phyloP scores from a whole-genome alignment of 2,329 filamentous ascomycete species.

The Penicillium glabrum region DNA sequence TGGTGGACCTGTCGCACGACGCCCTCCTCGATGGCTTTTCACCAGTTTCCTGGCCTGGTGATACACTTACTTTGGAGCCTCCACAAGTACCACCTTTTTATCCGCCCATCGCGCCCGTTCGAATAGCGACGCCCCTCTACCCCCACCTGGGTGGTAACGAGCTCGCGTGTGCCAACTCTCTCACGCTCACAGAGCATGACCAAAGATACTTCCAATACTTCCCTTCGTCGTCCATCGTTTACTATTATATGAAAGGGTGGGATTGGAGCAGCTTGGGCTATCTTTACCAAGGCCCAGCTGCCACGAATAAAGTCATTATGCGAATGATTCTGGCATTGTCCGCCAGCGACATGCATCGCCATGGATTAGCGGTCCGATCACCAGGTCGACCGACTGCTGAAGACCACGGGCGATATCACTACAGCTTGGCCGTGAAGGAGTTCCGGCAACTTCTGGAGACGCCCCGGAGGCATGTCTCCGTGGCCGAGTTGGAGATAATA shows the following conservation, averaged over 20 bases:
- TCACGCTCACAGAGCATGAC: slow-evolving; percentile 35
- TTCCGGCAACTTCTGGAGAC: slow-evolving; percentile 36
- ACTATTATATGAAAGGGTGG: slow-evolving; percentile 40
- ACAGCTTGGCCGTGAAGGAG: slow-evolving; percentile 38
- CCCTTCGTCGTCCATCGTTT: slow-evolving; percentile 33
- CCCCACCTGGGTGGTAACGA: slow-evolving; percentile 21
- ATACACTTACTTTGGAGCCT: slow-evolving; percentile 10
- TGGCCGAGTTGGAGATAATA: slow-evolving; percentile 33
- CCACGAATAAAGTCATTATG: slow-evolving; percentile 39
- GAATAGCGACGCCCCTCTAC: slow-evolving; percentile 25
- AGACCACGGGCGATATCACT: slow-evolving; percentile 35
- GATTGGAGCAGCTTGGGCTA: slow-evolving; percentile 40
- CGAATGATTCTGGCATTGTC: slow-evolving; percentile 41
- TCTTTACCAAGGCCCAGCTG: slow-evolving; percentile 36
- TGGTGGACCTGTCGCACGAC: slow-evolving; percentile 11
- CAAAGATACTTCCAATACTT: slow-evolving; percentile 36
- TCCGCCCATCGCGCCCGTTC: slow-evolving; percentile 11
- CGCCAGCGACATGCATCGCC: slow-evolving; percentile 38
- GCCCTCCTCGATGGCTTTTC: slow-evolving; percentile 12
- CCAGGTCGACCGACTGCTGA: slow-evolving; percentile 30
- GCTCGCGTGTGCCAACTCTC: slow-evolving; percentile 33
- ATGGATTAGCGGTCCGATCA: slow-evolving; percentile 26
- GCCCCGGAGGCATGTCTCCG: slow-evolving; percentile 25
- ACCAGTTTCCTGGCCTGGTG: slow-evolving; percentile 18
- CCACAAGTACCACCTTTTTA: slow-evolving; percentile 14